Percentiles rank a stretch among this genome's conserved stretches.
phyloP scores from a whole-genome alignment of 148 eudicot genomes.

The Cornus florida region DNA sequence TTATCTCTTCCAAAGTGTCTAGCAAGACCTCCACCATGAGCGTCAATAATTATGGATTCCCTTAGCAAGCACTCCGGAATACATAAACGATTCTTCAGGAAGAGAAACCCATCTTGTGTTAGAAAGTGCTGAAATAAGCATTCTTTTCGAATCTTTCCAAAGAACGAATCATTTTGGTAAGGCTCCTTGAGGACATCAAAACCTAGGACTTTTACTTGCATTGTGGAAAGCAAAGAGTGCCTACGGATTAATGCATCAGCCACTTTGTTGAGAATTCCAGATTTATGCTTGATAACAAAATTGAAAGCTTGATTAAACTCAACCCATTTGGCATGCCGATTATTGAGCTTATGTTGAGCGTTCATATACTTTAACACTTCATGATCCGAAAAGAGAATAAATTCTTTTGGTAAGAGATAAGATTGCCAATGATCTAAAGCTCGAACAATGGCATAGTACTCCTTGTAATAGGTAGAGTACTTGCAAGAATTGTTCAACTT shows the following conservation, averaged over 20 bases:
- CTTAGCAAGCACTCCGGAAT: not conserved
- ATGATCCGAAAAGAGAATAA: too few relatives aligned
- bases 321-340: slow-evolving; percentile 11
- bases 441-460: not conserved
- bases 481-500: not conserved
- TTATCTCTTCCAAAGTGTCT: not conserved
- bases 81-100: not conserved
- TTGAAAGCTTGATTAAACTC: slow-evolving; percentile 3
- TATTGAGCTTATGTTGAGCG: too few relatives aligned
- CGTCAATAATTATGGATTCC: not conserved
- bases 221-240: not conserved
- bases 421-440: not conserved
- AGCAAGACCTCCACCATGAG: not conserved
- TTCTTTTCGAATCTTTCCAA: not conserved
- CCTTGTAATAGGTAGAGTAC: not conserved
- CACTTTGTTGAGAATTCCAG: not conserved
- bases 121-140: too few relatives aligned
- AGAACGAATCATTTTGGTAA: not conserved
- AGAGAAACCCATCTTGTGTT: too few relatives aligned
- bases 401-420: too few relatives aligned
- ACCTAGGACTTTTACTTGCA: not conserved
- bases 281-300: slow-evolving; percentile 12
- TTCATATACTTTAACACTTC: not conserved
- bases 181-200: not conserved
- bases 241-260: slow-evolving; percentile 15